phyloP scores from a whole-genome alignment of 2,329 filamentous ascomycete genomes.

The Fusarium odoratissimum region DNA sequence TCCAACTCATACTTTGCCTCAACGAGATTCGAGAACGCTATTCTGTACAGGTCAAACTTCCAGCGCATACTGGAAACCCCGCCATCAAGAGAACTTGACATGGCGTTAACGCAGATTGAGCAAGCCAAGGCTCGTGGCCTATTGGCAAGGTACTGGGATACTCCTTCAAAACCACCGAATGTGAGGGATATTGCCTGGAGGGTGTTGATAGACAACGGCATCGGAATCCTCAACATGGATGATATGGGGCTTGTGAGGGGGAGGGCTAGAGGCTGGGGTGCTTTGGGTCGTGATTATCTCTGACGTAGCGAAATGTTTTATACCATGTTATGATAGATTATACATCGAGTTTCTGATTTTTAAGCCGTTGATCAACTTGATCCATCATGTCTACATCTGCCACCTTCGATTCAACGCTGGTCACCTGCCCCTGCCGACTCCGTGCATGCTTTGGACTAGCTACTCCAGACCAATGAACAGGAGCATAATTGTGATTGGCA shows the following conservation, averaged over 20 bases:
- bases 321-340: neutral
- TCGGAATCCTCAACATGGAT: slow-evolving; percentile 16
- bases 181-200: slow-evolving; percentile 19
- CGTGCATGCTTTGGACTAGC: neutral
- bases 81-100: neutral
- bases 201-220: slow-evolving; percentile 4
- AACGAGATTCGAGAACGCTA: slow-evolving; percentile 14
- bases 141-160: slow-evolving; percentile 14
- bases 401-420: neutral
- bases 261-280: slow-evolving; percentile 19
- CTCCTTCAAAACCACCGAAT: slow-evolving; percentile 7
- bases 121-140: slow-evolving; percentile 16
- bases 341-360: neutral
- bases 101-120: slow-evolving; percentile 8
- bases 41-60: neutral
- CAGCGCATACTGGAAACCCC: neutral
- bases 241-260: slow-evolving; percentile 21
- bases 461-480: neutral
- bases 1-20: slow-evolving; percentile 26
- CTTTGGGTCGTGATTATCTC: neutral
- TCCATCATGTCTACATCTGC: accelerated
- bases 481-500: neutral
- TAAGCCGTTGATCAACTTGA: neutral
- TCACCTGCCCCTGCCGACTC: neutral
- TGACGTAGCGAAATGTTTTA: neutral